phyloP scores from a whole-genome alignment of 2,329 filamentous ascomycete species.

The Escovopsis weberi region DNA sequence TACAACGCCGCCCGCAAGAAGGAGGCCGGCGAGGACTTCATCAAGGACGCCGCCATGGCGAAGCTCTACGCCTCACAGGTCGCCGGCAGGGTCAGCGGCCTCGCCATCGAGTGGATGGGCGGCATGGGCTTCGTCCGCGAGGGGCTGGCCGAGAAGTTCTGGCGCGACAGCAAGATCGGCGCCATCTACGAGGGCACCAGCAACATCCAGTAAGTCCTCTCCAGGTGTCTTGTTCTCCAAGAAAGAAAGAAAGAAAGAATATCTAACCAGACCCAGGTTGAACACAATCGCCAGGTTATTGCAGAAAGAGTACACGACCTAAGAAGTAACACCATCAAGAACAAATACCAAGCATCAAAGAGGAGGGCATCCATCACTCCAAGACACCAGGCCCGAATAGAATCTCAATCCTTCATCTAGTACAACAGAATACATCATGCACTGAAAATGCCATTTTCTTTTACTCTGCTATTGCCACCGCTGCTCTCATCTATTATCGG shows the following conservation, averaged over 20 bases:
- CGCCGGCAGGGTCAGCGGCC: conserved; percentile 68
- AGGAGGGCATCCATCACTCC: background rate
- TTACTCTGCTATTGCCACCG: too few species aligned
- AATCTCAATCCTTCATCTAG: too few species aligned
- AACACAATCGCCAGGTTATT: conserved; percentile 50
- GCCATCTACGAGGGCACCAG: conserved; percentile 92
- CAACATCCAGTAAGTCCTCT: conserved; percentile 46
- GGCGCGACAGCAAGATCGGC: conserved; percentile 94
- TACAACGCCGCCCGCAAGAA: conserved; percentile 97
- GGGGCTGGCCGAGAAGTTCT: conserved; percentile 95
- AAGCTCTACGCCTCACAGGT: conserved; percentile 93
- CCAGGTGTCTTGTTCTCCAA: background rate
- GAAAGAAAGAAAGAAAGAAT: background rate
- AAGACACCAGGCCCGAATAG: too few species aligned
- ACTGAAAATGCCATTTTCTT: too few species aligned
- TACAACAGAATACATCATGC: too few species aligned
- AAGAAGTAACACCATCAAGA: conserved; percentile 1
- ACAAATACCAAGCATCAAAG: conserved; percentile 6
- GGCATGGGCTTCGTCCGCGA: conserved; percentile 98
- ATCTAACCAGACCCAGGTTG: conserved; percentile 22
- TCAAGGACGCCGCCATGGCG: conserved; percentile 93
- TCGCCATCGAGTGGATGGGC: conserved; percentile 97
- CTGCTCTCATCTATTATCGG: too few species aligned
- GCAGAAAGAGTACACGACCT: conserved; percentile 45
- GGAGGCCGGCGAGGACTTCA: conserved; percentile 92